Percentiles rank a stretch among this genome's conserved stretches.
These are phyloP conservation scores for Boehmeria nivea DNA, from an alignment of 306 rosid genomes.

Conservation along the genomic window DNA sequence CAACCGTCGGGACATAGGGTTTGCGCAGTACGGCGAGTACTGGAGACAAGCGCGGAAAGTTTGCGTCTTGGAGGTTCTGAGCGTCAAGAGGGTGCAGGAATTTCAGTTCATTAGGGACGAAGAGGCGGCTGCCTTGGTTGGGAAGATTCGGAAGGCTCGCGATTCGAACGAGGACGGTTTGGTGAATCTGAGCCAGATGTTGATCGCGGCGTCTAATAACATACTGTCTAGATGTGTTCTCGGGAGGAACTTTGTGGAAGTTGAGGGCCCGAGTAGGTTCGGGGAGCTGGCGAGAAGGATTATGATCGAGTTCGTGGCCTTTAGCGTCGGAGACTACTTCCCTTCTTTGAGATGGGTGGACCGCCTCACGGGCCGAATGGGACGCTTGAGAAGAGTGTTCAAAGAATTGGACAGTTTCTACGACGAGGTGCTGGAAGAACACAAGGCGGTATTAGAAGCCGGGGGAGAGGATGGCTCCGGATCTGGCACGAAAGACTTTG, in stretches of 20 bases:
- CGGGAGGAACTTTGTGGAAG: slow-evolving; percentile 20
- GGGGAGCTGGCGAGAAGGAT: slow-evolving; percentile 9
- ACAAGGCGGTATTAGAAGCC: background rate
- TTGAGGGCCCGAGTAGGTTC: background rate
- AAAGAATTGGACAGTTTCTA: slow-evolving; percentile 18
- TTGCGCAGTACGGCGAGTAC: slow-evolving; percentile 25
- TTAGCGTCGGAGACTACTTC: slow-evolving; percentile 31
- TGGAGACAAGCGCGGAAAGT: slow-evolving; percentile 33
- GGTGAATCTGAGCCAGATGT: slow-evolving; percentile 23
- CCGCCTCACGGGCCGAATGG: slow-evolving; percentile 17
- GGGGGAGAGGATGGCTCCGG: background rate
- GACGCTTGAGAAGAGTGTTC: slow-evolving; percentile 11
- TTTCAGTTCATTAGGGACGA: slow-evolving; percentile 18
- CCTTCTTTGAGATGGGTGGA: slow-evolving; percentile 41
- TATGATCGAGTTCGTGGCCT: background rate
- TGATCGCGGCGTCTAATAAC: slow-evolving; percentile 15
- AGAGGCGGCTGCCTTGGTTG: slow-evolving; percentile 14
- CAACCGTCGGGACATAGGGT: slow-evolving; percentile 18
- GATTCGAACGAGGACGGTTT: background rate
- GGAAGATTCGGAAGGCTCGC: background rate
- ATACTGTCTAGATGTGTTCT: slow-evolving; percentile 22
- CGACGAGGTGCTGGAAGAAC: slow-evolving; percentile 29
- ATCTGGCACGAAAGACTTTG: background rate
- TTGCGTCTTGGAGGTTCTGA: slow-evolving; percentile 32
- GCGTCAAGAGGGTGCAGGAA: slow-evolving; percentile 23